Base-by-base conservation (phyloP, 306 rosid genomes). In the Castanopsis chinensis region DNA sequence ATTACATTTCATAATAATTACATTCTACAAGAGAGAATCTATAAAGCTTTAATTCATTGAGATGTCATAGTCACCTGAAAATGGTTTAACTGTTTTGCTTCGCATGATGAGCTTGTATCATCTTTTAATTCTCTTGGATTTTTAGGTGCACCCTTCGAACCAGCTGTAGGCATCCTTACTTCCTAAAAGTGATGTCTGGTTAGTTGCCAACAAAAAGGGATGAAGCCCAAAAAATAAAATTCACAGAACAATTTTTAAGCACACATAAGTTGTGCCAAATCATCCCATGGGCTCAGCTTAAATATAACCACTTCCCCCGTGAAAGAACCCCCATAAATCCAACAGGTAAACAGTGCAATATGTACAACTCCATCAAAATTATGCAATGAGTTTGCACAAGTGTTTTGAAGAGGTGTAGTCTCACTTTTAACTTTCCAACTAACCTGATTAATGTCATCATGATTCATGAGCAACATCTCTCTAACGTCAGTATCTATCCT, bases 111-210 rank as follows among this genome's bases (percentile, higher is more conserved):
- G 79, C 68, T 90, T 52, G 96, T 89, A 77, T 95, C 99, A 74
- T 95, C 99, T 85, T 92, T 95, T 76, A 95, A 52, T 71, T 95
- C 92, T 70, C 89, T 96, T 69, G 79, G 98, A 75, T 82, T 88
- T 85, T 92, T 92, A 71, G 98, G 82, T 17, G 91, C 87, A 41
- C 94, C 91, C 79, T 91, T 95, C 72, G 94, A 77, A 56, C 98
- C 90, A 49, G 99, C 93, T 69, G 99, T 97, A 63, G 99, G 98
- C 90, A 95, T 89, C 80, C 99, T 88, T 77, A 95, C 99, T 92
- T 95, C 98, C 96, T 93, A 85, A 78, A 13, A 79, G 74, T 32
- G 30, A 74, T 5, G 19, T 41, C 12, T 41, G 45, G 45, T 41
- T 41, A 41, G 45, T 41, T 41, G 45, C 11, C 45, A 41, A 41